phyloP scores from a whole-genome alignment of 306 rosid genomes.

The Urtica urens region DNA sequence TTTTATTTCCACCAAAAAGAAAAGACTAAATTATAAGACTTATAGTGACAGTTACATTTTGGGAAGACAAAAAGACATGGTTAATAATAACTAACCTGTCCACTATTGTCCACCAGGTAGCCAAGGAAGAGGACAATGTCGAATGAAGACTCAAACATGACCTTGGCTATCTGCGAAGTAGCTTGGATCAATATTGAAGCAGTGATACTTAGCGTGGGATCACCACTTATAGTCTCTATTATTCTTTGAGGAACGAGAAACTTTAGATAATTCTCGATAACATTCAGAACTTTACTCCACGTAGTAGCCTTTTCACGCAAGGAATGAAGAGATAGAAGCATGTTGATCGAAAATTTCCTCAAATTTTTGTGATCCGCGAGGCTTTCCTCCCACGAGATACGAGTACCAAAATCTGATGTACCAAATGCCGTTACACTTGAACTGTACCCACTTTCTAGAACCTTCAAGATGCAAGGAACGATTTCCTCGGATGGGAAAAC shows the following conservation, averaged over 20 bases:
- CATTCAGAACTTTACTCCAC: slow-evolving; percentile 58
- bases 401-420: slow-evolving; percentile 33
- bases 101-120: slow-evolving; percentile 67
- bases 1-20: no score
- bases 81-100: slow-evolving; percentile 55
- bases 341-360: slow-evolving; percentile 67
- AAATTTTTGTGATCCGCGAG: slow-evolving; percentile 47
- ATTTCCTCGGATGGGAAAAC: slow-evolving; percentile 58
- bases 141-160: slow-evolving; percentile 79
- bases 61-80: background rate
- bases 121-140: slow-evolving; percentile 73
- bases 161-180: slow-evolving; percentile 72
- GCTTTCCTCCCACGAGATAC: slow-evolving; percentile 40
- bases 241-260: slow-evolving; percentile 73
- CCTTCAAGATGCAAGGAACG: slow-evolving; percentile 39
- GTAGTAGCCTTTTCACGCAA: slow-evolving; percentile 52
- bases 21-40: no score
- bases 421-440: slow-evolving; percentile 31
- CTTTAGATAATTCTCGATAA: slow-evolving; percentile 58
- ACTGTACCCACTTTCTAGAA: slow-evolving; percentile 63
- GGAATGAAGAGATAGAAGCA: slow-evolving; percentile 74
- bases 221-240: slow-evolving; percentile 28
- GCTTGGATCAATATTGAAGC: slow-evolving; percentile 65
- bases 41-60: no score
- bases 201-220: slow-evolving; percentile 39